These are phyloP conservation scores for Chaetomiaceae sp. DNA, from an alignment of 2,329 filamentous ascomycete species.

Conservation along the genomic window DNA sequence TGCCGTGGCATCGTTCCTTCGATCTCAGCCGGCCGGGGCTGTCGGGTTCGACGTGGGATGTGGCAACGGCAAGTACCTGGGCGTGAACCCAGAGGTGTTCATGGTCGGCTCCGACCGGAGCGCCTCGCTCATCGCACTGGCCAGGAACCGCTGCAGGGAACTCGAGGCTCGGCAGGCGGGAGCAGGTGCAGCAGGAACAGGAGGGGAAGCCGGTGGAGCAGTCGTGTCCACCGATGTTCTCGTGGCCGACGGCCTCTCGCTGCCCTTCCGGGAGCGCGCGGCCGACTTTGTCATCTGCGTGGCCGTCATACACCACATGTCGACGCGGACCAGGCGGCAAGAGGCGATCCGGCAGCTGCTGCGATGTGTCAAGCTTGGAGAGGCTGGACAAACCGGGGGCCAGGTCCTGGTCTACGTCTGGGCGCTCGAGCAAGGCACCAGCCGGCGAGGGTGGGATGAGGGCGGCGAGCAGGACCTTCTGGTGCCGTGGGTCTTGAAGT, in stretches of 20 bases:
- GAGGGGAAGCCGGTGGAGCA: conserved; percentile 16
- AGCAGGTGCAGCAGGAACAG: conserved; percentile 12
- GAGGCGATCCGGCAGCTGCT: conserved; percentile 70
- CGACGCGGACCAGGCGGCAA: conserved; percentile 66
- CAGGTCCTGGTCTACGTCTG: conserved; percentile 84
- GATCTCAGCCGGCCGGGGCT: conserved; percentile 59
- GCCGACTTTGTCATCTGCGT: conserved; percentile 89
- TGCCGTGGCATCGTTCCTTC: conserved; percentile 75
- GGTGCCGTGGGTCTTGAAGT: conserved; percentile 83
- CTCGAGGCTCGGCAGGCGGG: conserved; percentile 15
- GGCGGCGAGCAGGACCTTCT: conserved; percentile 83
- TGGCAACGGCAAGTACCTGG: conserved; percentile 93
- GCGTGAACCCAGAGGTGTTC: conserved; percentile 71
- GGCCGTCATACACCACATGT: conserved; percentile 90
- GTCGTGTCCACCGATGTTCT: conserved; percentile 55
- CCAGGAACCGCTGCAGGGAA: conserved; percentile 33
- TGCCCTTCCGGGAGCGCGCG: conserved; percentile 63
- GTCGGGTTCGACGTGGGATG: conserved; percentile 90
- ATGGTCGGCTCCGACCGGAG: conserved; percentile 84
- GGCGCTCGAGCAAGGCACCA: conserved; percentile 87
- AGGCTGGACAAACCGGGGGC: conserved; percentile 39
- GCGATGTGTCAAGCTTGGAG: conserved; percentile 49
- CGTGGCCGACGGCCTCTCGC: conserved; percentile 76
- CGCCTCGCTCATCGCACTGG: conserved; percentile 49
- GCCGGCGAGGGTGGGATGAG: conserved; percentile 84